Evolutionary conservation across 352 stramenopile species (phyloP), one percentile per base, ranked within the genome.

Genomic region (Phytophthora hibernalis): DNA sequence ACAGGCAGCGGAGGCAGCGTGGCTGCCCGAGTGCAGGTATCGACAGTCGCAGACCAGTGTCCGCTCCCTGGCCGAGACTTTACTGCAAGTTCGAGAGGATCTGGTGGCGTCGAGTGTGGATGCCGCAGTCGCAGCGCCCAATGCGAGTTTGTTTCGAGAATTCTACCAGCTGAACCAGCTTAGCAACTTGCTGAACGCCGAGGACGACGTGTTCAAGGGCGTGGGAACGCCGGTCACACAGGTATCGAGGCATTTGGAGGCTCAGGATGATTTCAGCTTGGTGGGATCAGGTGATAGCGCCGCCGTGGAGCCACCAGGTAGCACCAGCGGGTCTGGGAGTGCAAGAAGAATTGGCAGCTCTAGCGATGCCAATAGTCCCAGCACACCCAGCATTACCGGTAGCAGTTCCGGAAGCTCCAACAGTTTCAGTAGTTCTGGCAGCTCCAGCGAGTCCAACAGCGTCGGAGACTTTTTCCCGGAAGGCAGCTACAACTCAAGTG

Each of bases 21-120:
- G 61, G 61, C 59, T 81, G 9, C 66, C 66, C 8, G 70, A 74
- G 13, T 81, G 73, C 59, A 65, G 26, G 5, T 79, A 74, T 70
- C 70, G 66, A 53, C 61, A 64, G 38, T 70, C 71, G 1, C 56
- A 72, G 13, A 55, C 38, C n/a, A 76, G 66, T 67, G 24, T 76
- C 24, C 56, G 73, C 13, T 76, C 70, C 8, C 40, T 81, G 18
- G 66, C 48, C n/a, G 65, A 81, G 30, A 81, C 70, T 3, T 44
- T 78, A 40, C 50, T 76, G 13, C 58, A 47, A 0, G 66, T 81
- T 35, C 49, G 73, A 53, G 66, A 70, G 24, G 70, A 76, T 31
- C 57, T 78, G 15, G 26, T 54, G 15, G 33, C 22, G 13, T 16
- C 38, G 2, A 31, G 15, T 31, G 53, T 49, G 22, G 43, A 33